Evolutionary conservation across 139 green algal species (phyloP).

Genomic region (Raphidocelis subcapitata): DNA sequence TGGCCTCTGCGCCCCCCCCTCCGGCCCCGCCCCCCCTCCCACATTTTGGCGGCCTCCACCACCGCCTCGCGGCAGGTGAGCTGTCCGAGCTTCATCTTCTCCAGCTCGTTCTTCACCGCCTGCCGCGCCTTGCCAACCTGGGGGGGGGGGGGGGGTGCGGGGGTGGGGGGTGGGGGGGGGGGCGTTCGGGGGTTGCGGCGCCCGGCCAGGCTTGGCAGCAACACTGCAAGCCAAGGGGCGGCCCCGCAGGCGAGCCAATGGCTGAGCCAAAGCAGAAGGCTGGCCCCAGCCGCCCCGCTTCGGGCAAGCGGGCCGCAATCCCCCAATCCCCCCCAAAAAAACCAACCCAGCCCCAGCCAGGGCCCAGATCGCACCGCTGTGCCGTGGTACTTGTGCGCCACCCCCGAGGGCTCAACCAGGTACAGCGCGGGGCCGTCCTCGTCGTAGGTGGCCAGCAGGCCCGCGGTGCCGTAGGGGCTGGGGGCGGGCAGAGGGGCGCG

Average conservation of each 20-base stretch:
- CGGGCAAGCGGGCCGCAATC: no score
- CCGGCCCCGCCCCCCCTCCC: neutral
- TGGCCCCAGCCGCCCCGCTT: no score
- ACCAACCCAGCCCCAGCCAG: no score
- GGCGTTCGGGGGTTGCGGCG: no score
- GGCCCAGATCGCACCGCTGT: conserved; percentile 82
- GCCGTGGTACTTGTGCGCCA: conserved; percentile 84
- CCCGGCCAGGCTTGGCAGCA: no score
- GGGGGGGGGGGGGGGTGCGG: no score
- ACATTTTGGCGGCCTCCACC: conserved; percentile 90
- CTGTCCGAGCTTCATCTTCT: conserved; percentile 94
- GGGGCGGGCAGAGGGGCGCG: neutral
- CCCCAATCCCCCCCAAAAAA: no score
- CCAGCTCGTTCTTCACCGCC: conserved; percentile 96
- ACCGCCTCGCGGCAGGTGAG: conserved; percentile 90
- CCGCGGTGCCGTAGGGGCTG: conserved; percentile 82
- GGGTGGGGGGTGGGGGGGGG: no score
- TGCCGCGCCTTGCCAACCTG: conserved; percentile 89
- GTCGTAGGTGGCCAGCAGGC: conserved; percentile 85
- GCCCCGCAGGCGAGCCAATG: no score
- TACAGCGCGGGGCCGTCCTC: conserved; percentile 83
- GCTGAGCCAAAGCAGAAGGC: no score
- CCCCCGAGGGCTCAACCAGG: conserved; percentile 83
- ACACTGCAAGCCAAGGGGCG: no score
- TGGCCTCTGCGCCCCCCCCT: neutral